Conservation (phyloP, 2,329 filamentous ascomycete genomes). For the Sodiomyces alkalinus region DNA sequence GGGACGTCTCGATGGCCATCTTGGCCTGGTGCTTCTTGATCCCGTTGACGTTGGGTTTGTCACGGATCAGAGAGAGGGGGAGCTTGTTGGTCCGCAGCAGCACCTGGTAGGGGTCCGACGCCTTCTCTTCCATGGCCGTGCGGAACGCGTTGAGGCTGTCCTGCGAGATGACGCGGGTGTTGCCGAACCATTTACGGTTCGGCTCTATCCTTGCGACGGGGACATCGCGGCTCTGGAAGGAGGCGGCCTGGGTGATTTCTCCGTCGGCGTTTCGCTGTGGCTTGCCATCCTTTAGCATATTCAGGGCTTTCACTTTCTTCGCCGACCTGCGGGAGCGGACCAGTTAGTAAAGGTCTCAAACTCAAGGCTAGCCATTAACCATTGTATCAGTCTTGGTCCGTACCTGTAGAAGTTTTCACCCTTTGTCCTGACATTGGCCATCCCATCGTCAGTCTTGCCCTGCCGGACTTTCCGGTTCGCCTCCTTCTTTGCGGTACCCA, state of each 20-base stretch:
- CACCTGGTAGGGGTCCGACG: constrained; percentile 81
- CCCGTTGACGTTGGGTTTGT: constrained; percentile 59
- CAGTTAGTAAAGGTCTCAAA: constrained; percentile 1
- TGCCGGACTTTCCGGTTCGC: constrained; percentile 66
- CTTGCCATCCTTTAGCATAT: constrained; percentile 81
- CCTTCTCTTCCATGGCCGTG: constrained; percentile 80
- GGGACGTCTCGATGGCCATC: constrained; percentile 76
- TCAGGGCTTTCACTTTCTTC: constrained; percentile 79
- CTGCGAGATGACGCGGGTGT: constrained; percentile 79
- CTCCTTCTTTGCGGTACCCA: constrained; percentile 92
- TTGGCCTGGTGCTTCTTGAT: constrained; percentile 88
- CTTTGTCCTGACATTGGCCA: constrained; percentile 83
- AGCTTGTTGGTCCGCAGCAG: constrained; percentile 96
- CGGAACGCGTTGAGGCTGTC: constrained; percentile 78
- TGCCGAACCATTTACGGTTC: constrained; percentile 95
- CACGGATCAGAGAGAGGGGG: constrained; percentile 84
- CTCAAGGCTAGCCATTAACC: not conserved
- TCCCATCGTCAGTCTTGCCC: constrained; percentile 72
- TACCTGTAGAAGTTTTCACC: constrained; percentile 97
- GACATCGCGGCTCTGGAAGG: constrained; percentile 68
- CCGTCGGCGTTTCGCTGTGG: constrained; percentile 69
- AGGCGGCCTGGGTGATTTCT: constrained; percentile 70
- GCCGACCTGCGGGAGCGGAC: constrained; percentile 32
- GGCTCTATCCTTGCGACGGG: constrained; percentile 84
- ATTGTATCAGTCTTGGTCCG: too few relatives aligned